A percentile compares a stretch with the other conserved stretches of the same genome.
Conservation (phyloP, 805 yeast species). For the Candida anglica region DNA sequence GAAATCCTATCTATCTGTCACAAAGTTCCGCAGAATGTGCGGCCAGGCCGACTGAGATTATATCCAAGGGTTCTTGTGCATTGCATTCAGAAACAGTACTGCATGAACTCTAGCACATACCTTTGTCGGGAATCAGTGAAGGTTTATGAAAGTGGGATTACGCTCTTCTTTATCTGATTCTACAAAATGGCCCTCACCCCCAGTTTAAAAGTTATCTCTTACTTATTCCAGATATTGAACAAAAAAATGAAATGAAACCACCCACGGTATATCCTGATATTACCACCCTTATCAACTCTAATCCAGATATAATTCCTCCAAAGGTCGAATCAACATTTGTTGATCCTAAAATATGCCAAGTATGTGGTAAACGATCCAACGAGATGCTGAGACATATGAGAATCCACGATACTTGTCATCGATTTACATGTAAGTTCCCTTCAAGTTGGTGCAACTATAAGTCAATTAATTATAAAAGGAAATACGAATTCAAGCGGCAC, state of each 20-base stretch:
- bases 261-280: constrained; percentile 11
- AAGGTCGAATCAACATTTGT: constrained; percentile 14
- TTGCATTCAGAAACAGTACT: too few relatives aligned
- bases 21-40: too few relatives aligned
- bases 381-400: constrained; percentile 16
- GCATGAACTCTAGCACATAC: too few relatives aligned
- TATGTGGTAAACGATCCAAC: constrained; percentile 13
- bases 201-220: too few relatives aligned
- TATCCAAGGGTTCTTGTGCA: too few relatives aligned
- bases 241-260: background rate
- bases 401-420: constrained; percentile 11
- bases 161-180: too few relatives aligned
- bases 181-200: too few relatives aligned
- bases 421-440: constrained; percentile 15
- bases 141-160: too few relatives aligned
- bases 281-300: constrained; percentile 14
- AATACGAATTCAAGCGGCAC: constrained; percentile 16
- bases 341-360: constrained; percentile 12
- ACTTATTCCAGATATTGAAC: too few relatives aligned
- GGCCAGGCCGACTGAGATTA: too few relatives aligned
- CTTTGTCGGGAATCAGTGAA: too few relatives aligned
- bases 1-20: too few relatives aligned
- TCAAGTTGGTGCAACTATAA: constrained; percentile 11
- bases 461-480: constrained; percentile 14
- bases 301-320: constrained; percentile 13